Base-by-base conservation (phyloP, 2,329 filamentous ascomycete genomes). In the Apiospora koreana region DNA sequence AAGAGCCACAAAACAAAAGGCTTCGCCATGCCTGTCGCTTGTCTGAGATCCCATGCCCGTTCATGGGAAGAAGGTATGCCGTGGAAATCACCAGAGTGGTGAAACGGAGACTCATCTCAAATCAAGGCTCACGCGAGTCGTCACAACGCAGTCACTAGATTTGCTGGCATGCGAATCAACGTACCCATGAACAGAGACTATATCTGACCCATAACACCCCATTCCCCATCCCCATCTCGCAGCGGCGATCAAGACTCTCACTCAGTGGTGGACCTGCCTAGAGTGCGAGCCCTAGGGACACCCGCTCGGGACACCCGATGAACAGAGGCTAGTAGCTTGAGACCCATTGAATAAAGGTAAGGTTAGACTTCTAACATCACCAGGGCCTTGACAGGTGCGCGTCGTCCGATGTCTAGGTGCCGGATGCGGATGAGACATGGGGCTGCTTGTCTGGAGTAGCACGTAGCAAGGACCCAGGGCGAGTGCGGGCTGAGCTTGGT, bases 301-400 rank as follows among this genome's bases (percentile, higher is more conserved):
- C 9, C 28, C 9, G 54, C 50, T n/a, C 54, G 21, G 54, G 54
- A 38, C 54, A 14, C 31, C 31, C 54, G 54, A 62, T 23, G 28
- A n/a, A 38, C 31, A 38, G n/a, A 12, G 54, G 31, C 31, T 62
- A 31, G 28, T 28, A 38, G 54, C 28, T 38, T 9, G 28, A n/a
- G 54, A 62, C 54, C 54, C 54, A 62, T 62, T 62, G 54, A 62
- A 62, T 62, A 62, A 62, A 62, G 54, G 31, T 62, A 62, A 62
- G 54, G 54, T 62, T 62, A 38, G 31, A 62, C 28, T 62, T 62
- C 8, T 38, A 62, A 38, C 54, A 38, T 38, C 3, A n/a, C 54
- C 31, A 38, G 16, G 54, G 54, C 54, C 31, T 62, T 62, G 54
- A 38, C 54, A 38, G 54, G 31, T 38, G 54, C 5, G 54, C 54